A percentile compares a stretch with the other conserved stretches of the same genome.
phyloP scores from a whole-genome alignment of 2,329 filamentous ascomycete species.

The Fusarium begoniae region DNA sequence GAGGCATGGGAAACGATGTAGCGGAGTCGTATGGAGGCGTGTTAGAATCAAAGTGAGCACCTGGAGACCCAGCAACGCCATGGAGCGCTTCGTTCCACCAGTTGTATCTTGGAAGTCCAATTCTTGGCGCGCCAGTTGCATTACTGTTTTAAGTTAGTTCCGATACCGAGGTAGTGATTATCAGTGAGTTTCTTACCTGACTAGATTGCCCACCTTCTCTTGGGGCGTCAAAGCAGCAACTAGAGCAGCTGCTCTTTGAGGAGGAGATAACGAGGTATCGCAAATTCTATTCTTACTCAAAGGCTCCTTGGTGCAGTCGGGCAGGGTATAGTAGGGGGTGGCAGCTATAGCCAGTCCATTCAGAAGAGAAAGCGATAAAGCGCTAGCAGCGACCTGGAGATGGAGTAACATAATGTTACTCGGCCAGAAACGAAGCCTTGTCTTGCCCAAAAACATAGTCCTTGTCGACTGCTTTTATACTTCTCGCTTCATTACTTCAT shows the following conservation, averaged over 20 bases:
- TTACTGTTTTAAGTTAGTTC: background rate
- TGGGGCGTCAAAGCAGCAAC: background rate
- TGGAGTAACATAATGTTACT: background rate
- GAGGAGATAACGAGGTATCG: background rate
- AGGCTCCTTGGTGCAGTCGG: background rate
- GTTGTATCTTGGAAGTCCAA: conserved; percentile 1
- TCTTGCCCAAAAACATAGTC: accelerated
- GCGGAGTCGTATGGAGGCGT: background rate
- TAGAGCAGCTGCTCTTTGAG: background rate
- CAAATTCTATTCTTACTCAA: conserved; percentile 5
- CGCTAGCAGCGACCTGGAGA: background rate
- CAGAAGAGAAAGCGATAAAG: background rate
- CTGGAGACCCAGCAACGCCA: background rate
- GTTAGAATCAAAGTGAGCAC: background rate
- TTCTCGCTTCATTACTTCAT: background rate
- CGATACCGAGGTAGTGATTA: accelerated
- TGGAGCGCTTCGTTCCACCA: conserved; percentile 18
- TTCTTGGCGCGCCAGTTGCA: background rate
- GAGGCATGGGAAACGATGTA: conserved; percentile 1
- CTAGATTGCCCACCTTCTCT: background rate
- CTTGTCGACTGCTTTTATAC: background rate
- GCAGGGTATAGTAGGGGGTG: background rate
- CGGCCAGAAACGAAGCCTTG: accelerated
- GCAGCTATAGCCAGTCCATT: background rate
- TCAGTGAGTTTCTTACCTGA: background rate